Evolutionary conservation across 495 filamentous ascomycete genomes (phyloP).

Genomic region (Rusavskia elegans): DNA sequence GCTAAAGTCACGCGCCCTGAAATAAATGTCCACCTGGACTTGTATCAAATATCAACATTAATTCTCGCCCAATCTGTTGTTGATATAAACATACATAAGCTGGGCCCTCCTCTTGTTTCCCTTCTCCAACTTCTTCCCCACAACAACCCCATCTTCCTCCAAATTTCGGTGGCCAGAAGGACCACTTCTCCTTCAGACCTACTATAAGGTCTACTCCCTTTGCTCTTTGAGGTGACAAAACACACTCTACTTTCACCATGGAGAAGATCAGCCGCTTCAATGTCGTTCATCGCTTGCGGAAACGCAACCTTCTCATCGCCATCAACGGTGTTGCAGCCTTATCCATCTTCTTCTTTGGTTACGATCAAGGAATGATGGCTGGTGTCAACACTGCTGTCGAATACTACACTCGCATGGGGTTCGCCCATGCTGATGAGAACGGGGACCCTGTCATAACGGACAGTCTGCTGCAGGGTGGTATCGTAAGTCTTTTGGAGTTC

Average conservation of each 20-base stretch:
- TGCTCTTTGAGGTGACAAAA: neutral
- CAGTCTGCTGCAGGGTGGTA: constrained; percentile 48
- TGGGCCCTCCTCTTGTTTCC: too few relatives aligned
- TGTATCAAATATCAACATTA: too few relatives aligned
- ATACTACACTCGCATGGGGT: constrained; percentile 43
- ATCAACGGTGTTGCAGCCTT: constrained; percentile 32
- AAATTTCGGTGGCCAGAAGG: neutral
- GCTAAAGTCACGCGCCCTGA: too few relatives aligned
- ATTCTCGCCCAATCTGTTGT: too few relatives aligned
- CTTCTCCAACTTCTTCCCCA: too few relatives aligned
- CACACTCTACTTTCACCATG: constrained; percentile 1
- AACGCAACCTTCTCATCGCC: constrained; percentile 37
- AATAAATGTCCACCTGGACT: too few relatives aligned
- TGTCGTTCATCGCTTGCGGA: constrained; percentile 42
- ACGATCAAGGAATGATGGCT: constrained; percentile 38
- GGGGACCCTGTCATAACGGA: constrained; percentile 36
- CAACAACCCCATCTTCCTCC: too few relatives aligned
- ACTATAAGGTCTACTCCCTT: neutral
- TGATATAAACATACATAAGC: too few relatives aligned
- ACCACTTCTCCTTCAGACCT: neutral
- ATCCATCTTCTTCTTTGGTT: constrained; percentile 40
- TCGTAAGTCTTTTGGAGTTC: constrained; percentile 23
- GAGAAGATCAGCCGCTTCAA: constrained; percentile 33
- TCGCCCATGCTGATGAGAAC: constrained; percentile 38
- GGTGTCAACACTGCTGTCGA: constrained; percentile 27